Base-by-base conservation (phyloP, 2,329 filamentous ascomycete genomes). In the Paraphaeosphaeria minitans region DNA sequence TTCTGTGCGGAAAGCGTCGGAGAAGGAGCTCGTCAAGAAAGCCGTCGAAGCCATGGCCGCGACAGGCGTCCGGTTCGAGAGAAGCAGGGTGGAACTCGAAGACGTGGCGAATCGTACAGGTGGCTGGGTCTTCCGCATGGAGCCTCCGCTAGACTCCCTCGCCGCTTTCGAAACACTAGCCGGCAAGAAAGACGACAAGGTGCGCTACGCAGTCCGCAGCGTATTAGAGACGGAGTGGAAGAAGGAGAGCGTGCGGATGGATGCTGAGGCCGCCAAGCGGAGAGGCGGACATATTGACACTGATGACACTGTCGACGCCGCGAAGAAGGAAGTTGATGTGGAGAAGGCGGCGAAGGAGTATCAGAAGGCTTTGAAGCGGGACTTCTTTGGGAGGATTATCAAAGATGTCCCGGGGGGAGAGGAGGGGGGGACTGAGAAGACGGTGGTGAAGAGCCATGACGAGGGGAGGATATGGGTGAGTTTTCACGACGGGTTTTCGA, bases 131-230 rank as follows among this genome's bases (percentile, higher is more conserved):
- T 98, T 96, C 77, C 87, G 95, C 54, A 93, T 99, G 91, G 94
- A 98, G 71, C 95, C 95, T 84, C 82, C 87, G 0, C 83, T 99
- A n/a, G 95, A 99, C 76, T 82, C 85, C 9, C 83, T 98, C 0
- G 84, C 89, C 0, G 84, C 85, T 0, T 98, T 91, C 67, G 88
- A 91, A 66, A 92, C 92, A 0, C 85, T 86, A 4, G 79, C 73
- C 2, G 72, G 83, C 4, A 80, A 83, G 39, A 84, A 85, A 2
- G 85, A 86, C 10, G 87, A 87, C 0, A 92, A 91, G 0, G 92
- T 92, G 0, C 87, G 95, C n/a, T 99, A 92, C 71, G 94, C 94
- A 1, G 89, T 99, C 6, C 88, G 95, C 22, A 94, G 97, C 75
- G 93, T 97, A 9, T 84, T 99, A 1, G 93, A 97, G 70, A 92